These are phyloP conservation scores for Picea abies DNA, from an alignment of 83 land plant species.

Conservation along the genomic window DNA sequence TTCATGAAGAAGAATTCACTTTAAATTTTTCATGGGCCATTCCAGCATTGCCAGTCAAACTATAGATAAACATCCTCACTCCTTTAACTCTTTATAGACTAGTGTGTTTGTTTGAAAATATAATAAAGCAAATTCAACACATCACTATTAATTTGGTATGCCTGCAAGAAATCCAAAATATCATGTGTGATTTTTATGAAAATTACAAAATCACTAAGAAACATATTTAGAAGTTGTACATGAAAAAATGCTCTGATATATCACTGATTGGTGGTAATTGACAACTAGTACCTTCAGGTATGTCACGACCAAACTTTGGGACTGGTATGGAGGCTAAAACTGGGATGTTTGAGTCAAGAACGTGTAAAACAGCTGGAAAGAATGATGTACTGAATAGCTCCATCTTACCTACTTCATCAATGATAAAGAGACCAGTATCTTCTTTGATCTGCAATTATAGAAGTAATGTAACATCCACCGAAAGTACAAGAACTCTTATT, in stretches of 20 bases:
- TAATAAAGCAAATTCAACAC: not conserved
- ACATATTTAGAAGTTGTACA: not conserved
- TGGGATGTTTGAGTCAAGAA: constrained; percentile 67
- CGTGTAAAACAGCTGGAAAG: constrained; percentile 68
- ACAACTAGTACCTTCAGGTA: constrained; percentile 62
- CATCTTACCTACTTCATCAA: constrained; percentile 95
- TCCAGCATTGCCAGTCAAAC: too few species aligned
- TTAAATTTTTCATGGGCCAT: too few species aligned
- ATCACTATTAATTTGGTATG: not conserved
- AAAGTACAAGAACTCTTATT: not conserved
- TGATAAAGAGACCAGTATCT: constrained; percentile 68
- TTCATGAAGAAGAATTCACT: too few species aligned
- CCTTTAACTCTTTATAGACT: too few species aligned
- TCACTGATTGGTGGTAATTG: not conserved
- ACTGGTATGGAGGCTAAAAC: constrained; percentile 72
- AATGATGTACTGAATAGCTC: constrained; percentile 80
- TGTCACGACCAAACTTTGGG: constrained; percentile 70
- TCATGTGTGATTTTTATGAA: not conserved
- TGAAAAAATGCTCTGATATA: not conserved
- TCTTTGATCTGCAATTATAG: constrained; percentile 48
- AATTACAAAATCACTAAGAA: not conserved
- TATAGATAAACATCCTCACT: too few species aligned
- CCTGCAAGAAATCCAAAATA: not conserved
- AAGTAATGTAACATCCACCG: not conserved
- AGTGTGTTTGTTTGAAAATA: too few species aligned